A percentile compares a stretch with the other conserved stretches of the same genome.
Conservation (phyloP, 306 rosid species). For the Cicer yamashitae region DNA sequence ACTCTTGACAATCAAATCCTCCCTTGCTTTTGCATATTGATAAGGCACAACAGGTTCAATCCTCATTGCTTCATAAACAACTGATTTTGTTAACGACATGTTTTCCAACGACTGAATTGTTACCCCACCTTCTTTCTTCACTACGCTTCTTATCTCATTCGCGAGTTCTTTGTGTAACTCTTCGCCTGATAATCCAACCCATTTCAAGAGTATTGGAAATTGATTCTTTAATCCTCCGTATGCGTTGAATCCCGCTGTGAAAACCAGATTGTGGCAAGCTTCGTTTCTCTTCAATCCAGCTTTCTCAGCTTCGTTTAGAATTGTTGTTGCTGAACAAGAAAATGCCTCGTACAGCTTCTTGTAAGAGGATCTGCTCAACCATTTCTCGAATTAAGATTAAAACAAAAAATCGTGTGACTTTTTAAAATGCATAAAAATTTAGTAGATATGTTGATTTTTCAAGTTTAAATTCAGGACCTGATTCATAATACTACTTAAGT, state of each 20-base stretch:
- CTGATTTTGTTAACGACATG: conserved; percentile 66
- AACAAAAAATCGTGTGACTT: too few relatives aligned
- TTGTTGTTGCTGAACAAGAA: conserved; percentile 31
- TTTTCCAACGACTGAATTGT: conserved; percentile 52
- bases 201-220: conserved; percentile 60
- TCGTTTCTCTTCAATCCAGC: conserved; percentile 56
- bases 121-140: conserved; percentile 52
- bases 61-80: conserved; percentile 61
- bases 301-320: conserved; percentile 58
- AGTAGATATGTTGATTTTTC: too few relatives aligned
- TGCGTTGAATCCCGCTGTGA: conserved; percentile 69
- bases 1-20: conserved; percentile 55
- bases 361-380: conserved; percentile 46
- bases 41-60: conserved; percentile 75
- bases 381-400: too few relatives aligned
- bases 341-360: conserved; percentile 58
- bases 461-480: too few relatives aligned
- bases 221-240: conserved; percentile 68
- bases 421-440: too few relatives aligned
- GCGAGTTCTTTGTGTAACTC: conserved; percentile 56
- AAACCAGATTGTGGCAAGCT: conserved; percentile 73
- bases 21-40: conserved; percentile 71
- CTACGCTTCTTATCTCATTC: conserved; percentile 55
- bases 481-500: too few relatives aligned
- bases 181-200: conserved; percentile 66